Evolutionary conservation across 495 filamentous ascomycete species (phyloP), one percentile per base, ranked within the genome.

Genomic region (Podospora pseudoanserina): DNA sequence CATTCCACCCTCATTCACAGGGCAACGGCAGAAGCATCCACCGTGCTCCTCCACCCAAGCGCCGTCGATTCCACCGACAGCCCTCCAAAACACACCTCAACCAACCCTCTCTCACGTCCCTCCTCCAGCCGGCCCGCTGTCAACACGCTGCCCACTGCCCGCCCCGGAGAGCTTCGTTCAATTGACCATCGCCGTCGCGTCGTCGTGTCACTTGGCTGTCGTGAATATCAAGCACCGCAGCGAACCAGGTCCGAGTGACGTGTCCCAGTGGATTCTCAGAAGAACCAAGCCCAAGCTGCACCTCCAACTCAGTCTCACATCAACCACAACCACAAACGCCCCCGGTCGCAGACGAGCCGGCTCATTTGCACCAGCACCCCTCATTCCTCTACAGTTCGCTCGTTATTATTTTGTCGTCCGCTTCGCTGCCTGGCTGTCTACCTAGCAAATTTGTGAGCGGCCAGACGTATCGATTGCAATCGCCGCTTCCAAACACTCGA

Each of bases 11-110:
- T 60, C 71, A 71, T 70, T 65, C 67, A 73, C 74, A 68, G 68
- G 73, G 76, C 76, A 74, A 77, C 75, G 67, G 49, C 59, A 62
- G 68, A 67, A 69, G 63, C 70, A 66, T 53, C 28, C 39, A 44
- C 32, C 34, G 58, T 26, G 9, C 34, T 19, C 32, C 65, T 65
- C 65, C 60, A 59, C 60, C 64, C 23, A 15, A 64, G 30, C 60
- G 54, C 60, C 58, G 23, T 2, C 55, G 60, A 55, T 64, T 59
- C 64, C 68, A 60, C 65, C 26, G 23, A 49, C 61, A 58, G 49
- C 60, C 55, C 54, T 26, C 65, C 44, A 60, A 56, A 57, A 27
- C 62, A 54, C 55, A 58, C 30, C 30, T 32, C 30, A 32, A 32
- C 30, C 30, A 57, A 16, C 54, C 20, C 15, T 18, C 54, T 23